Evolutionary conservation across 2,329 filamentous ascomycete genomes (phyloP).

Genomic region (Aspergillus japonicus): DNA sequence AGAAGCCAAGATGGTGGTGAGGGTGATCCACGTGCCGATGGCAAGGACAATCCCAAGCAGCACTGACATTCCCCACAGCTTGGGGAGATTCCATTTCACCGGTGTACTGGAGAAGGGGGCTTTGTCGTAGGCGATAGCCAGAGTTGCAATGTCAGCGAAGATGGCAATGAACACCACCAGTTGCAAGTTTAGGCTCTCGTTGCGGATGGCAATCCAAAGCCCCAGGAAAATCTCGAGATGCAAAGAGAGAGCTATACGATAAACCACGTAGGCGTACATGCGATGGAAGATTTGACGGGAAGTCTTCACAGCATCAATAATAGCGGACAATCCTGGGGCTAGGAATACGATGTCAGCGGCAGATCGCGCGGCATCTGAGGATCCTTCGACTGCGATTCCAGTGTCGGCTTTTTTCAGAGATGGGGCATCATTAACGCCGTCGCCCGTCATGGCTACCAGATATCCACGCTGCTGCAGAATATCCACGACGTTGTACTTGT

Average conservation of each 20-base stretch:
- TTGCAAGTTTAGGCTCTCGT: constrained; percentile 79
- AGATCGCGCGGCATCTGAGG: constrained; percentile 85
- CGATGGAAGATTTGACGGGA: constrained; percentile 94
- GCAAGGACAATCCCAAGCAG: constrained; percentile 79
- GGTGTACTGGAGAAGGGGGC: constrained; percentile 81
- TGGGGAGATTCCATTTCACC: constrained; percentile 93
- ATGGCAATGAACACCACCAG: constrained; percentile 93
- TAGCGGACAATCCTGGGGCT: constrained; percentile 83
- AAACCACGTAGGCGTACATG: constrained; percentile 95
- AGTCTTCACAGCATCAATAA: constrained; percentile 89
- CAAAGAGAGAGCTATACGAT: constrained; percentile 88
- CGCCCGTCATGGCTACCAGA: constrained; percentile 93
- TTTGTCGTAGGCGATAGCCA: constrained; percentile 92
- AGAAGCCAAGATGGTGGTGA: constrained; percentile 75
- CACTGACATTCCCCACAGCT: constrained; percentile 90
- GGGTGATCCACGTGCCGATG: constrained; percentile 81
- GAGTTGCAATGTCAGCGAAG: constrained; percentile 87
- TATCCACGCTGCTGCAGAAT: constrained; percentile 92
- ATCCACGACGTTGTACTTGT: constrained; percentile 93
- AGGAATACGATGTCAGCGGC: constrained; percentile 94
- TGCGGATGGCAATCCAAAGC: constrained; percentile 86
- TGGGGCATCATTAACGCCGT: constrained; percentile 91
- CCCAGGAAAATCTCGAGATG: constrained; percentile 90
- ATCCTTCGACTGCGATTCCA: constrained; percentile 90
- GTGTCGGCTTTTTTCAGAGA: constrained; percentile 95